Percentiles rank a stretch among this genome's conserved stretches.
These are phyloP conservation scores for Linum tenue DNA, from an alignment of 345 rosid genomes.

Conservation along the genomic window DNA sequence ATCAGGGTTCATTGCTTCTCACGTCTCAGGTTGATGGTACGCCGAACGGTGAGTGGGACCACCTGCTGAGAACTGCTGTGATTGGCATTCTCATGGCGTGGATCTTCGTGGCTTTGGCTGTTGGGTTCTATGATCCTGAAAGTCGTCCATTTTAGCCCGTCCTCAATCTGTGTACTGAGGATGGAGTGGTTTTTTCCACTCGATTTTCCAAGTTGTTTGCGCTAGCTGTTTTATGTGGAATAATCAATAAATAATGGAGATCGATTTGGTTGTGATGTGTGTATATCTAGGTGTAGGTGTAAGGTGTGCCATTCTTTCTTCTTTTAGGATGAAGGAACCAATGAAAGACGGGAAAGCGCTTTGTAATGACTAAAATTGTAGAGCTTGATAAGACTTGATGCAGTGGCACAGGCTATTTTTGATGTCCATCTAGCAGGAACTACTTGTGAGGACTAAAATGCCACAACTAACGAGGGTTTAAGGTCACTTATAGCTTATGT, in stretches of 20 bases:
- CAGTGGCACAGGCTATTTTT: no score
- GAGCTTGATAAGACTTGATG: no score
- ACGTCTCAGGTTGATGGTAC: slow-evolving; percentile 23
- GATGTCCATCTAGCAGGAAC: no score
- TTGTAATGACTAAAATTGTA: no score
- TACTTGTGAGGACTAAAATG: no score
- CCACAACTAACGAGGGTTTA: no score
- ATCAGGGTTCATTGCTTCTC: slow-evolving; percentile 15
- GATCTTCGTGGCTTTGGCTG: slow-evolving; percentile 41
- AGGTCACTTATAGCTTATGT: no score
- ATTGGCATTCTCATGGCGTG: slow-evolving; percentile 60
- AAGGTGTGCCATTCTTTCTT: no score
- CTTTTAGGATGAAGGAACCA: no score
- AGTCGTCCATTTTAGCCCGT: slow-evolving; percentile 35
- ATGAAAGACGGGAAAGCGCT: no score
- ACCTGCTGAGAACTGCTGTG: slow-evolving; percentile 48
- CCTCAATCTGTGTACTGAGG: not conserved
- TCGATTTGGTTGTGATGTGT: not conserved
- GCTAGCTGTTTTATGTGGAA: not conserved
- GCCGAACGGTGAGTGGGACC: slow-evolving; percentile 34
- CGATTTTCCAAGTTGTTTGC: not conserved
- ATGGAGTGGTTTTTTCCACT: not conserved
- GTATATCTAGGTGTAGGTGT: not conserved
- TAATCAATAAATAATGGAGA: no score
- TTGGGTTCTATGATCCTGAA: slow-evolving; percentile 51